Percentiles rank a stretch among this genome's conserved stretches.
Evolutionary conservation across 495 filamentous ascomycete genomes (phyloP).

Genomic region (Bacidia rubella): DNA sequence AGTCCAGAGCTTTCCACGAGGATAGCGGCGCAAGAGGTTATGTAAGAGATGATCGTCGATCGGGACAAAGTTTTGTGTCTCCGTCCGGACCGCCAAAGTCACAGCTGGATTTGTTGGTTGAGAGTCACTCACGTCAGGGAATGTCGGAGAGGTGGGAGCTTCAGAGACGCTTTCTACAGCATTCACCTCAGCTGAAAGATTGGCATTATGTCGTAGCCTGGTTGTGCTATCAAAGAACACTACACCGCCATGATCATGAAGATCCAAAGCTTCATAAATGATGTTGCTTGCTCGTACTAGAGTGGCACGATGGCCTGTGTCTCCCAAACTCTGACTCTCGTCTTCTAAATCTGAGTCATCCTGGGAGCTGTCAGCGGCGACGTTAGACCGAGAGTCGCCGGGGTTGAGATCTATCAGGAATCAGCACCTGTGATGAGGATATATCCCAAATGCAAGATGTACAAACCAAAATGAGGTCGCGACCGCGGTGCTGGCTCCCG

Average conservation of each 20-base stretch:
- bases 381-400: too few species aligned
- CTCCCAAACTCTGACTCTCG: neutral
- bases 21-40: constrained; percentile 42
- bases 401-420: neutral
- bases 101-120: constrained; percentile 13
- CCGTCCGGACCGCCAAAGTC: neutral
- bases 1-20: constrained; percentile 45
- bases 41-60: constrained; percentile 32
- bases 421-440: neutral
- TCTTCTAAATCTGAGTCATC: constrained; percentile 10
- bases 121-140: constrained; percentile 18
- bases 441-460: neutral
- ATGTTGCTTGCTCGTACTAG: constrained; percentile 45
- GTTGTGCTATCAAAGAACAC: constrained; percentile 34
- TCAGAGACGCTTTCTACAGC: neutral
- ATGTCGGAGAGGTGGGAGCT: constrained; percentile 2
- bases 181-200: neutral
- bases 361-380: constrained; percentile 7
- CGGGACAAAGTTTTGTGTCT: constrained; percentile 20
- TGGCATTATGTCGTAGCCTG: constrained; percentile 4
- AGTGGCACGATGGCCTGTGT: constrained; percentile 28
- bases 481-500: too few species aligned
- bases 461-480: too few species aligned
- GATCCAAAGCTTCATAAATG: constrained; percentile 40
- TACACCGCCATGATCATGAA: constrained; percentile 37